Base-by-base conservation (phyloP, 202 grass and related monocot species). In the Hordeum pubiflorum region DNA sequence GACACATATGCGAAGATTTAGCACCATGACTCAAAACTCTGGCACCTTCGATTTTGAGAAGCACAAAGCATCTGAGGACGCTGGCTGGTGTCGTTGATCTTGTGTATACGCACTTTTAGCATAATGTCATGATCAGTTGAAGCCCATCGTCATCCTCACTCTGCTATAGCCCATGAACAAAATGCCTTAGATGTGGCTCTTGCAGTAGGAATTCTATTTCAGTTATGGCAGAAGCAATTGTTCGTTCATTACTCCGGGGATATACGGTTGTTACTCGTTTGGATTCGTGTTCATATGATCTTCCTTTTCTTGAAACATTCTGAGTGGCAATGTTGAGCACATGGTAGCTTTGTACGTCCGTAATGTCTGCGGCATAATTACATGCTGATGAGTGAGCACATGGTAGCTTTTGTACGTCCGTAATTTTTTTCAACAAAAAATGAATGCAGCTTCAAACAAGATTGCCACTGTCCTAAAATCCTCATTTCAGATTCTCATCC, bases 1-100 rank as follows among this genome's bases (percentile, higher is more conserved):
- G 80, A 86, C 70, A 81, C 86, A 41, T 77, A 83, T 57, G 76
- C 80, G 48, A 91, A 93, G 69, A 84, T 95, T 80, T 98, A 93
- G 70, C 70, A 79, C 11, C 15, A 43, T 79, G 20, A 52, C 7
- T 26, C 64, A 11, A 11, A 1, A 66, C 31, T 10, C 34, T 64
- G 39, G 64, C 4, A 18, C 58, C 1, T 48, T 37, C 33, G 75
- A 74, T 63, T 70, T 66, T 81, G 37, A 31, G 38, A 39, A 69
- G 71, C 66, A 63, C 36, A 70, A 56, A 46, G 70, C 61, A 71
- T 76, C 61, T 71, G 81, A 85, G 40, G 75, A 74, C 31, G 24
- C 76, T n/a, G 70, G 21, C 13, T 73, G 29, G 39, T 81, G 54
- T 7, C n/a, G 20, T 63, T 71, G 54, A 72, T 72, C 50, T 40